phyloP scores from a whole-genome alignment of 495 filamentous ascomycete species.

The Cryomyces minteri region DNA sequence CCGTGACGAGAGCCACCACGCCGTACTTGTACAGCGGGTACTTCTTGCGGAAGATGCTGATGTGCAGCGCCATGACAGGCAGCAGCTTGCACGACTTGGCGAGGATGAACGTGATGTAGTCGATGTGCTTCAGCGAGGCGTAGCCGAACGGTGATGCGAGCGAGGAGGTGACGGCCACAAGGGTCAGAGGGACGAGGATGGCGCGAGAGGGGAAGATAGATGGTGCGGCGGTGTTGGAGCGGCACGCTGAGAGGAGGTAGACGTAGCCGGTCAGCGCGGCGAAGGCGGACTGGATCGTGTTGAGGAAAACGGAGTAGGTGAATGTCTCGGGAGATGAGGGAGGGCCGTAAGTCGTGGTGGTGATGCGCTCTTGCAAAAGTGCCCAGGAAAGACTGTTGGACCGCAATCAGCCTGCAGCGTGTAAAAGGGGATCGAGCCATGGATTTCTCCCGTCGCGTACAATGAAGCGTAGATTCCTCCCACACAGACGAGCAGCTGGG shows the following conservation, averaged over 20 bases:
- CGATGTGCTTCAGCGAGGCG: conserved; percentile 79
- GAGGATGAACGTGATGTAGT: conserved; percentile 97
- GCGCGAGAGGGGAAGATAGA: conserved; percentile 56
- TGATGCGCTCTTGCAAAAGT: conserved; percentile 91
- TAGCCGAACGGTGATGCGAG: conserved; percentile 93
- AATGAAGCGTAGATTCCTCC: conserved; percentile 91
- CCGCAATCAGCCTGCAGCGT: background rate
- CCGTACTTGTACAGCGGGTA: conserved; percentile 96
- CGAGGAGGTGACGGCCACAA: conserved; percentile 72
- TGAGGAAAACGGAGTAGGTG: conserved; percentile 83
- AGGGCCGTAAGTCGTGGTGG: conserved; percentile 73
- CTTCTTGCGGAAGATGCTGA: conserved; percentile 74
- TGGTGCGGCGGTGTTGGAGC: conserved; percentile 25
- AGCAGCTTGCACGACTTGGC: conserved; percentile 96
- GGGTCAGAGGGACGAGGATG: conserved; percentile 61
- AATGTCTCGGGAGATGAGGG: conserved; percentile 44
- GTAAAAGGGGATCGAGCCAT: background rate
- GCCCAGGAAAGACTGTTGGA: conserved; percentile 70
- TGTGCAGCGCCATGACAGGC: conserved; percentile 90
- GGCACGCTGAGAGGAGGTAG: conserved; percentile 48
- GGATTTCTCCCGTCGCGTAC: conserved; percentile 30
- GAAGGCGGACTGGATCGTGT: conserved; percentile 88
- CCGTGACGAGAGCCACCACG: conserved; percentile 76
- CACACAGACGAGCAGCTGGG: conserved; percentile 65
- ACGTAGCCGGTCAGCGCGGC: conserved; percentile 62